These are phyloP conservation scores for Peribolospora kevripleyi DNA, from an alignment of 768 basidiomycete species.

Conservation along the genomic window DNA sequence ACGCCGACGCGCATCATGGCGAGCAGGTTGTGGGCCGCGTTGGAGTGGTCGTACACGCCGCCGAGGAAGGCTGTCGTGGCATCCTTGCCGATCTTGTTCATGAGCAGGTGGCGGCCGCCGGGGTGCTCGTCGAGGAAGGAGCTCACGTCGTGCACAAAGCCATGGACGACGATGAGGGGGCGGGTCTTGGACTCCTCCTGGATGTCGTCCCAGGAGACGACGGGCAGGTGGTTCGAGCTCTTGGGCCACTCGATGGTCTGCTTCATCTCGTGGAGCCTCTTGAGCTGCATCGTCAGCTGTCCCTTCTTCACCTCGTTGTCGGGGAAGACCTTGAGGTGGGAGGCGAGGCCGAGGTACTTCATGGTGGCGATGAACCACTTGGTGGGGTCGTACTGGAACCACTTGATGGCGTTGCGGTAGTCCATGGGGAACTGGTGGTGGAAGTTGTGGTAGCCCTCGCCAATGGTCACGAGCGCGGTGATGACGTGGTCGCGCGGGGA, in stretches of 20 bases:
- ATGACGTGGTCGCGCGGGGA: conserved; percentile 44
- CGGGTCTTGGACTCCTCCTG: conserved; percentile 41
- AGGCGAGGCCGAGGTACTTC: conserved; percentile 42
- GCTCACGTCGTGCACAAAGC: conserved; percentile 67
- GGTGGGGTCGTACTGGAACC: conserved; percentile 36
- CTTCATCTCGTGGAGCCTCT: conserved; percentile 31
- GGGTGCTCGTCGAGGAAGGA: conserved; percentile 53
- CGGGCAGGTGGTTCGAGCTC: conserved; percentile 33
- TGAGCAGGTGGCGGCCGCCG: conserved; percentile 41
- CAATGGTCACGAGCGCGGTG: conserved; percentile 60
- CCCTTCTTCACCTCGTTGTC: conserved; percentile 71
- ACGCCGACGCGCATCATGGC: conserved; percentile 55
- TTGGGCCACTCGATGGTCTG: conserved; percentile 22
- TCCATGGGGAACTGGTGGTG: conserved; percentile 69
- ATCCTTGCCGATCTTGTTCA: conserved; percentile 45
- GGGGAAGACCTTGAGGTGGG: conserved; percentile 58
- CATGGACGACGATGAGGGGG: conserved; percentile 46
- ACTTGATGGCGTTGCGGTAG: conserved; percentile 43
- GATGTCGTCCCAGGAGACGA: conserved; percentile 59
- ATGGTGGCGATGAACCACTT: conserved; percentile 58
- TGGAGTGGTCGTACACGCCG: conserved; percentile 56
- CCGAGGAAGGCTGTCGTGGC: conserved; percentile 68
- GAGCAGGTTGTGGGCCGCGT: conserved; percentile 59
- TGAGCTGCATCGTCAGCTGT: conserved; percentile 57
- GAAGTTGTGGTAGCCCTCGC: conserved; percentile 76